Conservation (phyloP, 371 early-diverging fungal species). For the Lichtheimia ornata region DNA sequence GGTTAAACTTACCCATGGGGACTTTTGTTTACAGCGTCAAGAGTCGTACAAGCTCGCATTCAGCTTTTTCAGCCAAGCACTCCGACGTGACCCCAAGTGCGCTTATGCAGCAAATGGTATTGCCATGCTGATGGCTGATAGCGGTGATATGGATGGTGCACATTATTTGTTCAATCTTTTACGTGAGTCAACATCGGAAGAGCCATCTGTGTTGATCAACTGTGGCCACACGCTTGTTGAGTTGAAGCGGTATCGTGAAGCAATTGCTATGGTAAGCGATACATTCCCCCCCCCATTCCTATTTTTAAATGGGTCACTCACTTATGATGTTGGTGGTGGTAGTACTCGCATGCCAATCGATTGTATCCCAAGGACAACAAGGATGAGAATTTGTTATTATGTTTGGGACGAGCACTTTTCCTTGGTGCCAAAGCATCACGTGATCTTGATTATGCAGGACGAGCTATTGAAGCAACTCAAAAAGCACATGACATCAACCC, state of each 20-base stretch:
- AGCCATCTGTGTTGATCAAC: constrained; percentile 71
- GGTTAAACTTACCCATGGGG: no score
- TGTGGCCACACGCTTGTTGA: constrained; percentile 80
- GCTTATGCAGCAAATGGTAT: constrained; percentile 79
- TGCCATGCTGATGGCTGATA: constrained; percentile 80
- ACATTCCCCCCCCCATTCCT: neutral
- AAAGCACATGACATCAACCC: constrained; percentile 57
- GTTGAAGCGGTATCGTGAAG: constrained; percentile 69
- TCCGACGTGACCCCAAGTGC: constrained; percentile 72
- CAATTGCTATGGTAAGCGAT: constrained; percentile 58
- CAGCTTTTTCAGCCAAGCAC: constrained; percentile 81
- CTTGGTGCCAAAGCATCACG: constrained; percentile 75
- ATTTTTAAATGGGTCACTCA: neutral
- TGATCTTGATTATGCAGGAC: constrained; percentile 66
- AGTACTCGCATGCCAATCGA: neutral
- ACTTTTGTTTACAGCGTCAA: constrained; percentile 25
- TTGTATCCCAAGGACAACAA: constrained; percentile 35
- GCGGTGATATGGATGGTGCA: constrained; percentile 69
- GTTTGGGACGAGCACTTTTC: constrained; percentile 82
- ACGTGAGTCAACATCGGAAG: constrained; percentile 55
- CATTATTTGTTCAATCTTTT: constrained; percentile 78
- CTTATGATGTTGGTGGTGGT: neutral
- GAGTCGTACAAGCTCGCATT: constrained; percentile 71
- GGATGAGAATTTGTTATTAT: constrained; percentile 64
- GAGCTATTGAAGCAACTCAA: constrained; percentile 64